These are phyloP conservation scores for Mayamaea pseudoterrestris DNA, from an alignment of 108 stramenopile species.

Conservation along the genomic window DNA sequence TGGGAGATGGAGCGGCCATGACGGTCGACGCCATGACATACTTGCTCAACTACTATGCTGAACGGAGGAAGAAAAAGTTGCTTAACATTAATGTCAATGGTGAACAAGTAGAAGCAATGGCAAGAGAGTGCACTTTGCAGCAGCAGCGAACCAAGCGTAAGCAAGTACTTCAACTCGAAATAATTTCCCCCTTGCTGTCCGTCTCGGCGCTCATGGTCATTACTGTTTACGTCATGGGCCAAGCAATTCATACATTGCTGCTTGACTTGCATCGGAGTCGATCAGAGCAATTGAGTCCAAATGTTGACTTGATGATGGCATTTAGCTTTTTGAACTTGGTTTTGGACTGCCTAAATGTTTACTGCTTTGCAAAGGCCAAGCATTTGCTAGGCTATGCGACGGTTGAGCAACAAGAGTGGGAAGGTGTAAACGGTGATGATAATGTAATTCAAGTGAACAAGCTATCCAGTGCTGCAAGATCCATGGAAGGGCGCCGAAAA, in stretches of 20 bases:
- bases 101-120: conserved; percentile 1
- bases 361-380: conserved; percentile 39
- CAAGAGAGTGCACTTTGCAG: conserved; percentile 7
- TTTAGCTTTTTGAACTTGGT: conserved; percentile 54
- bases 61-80: conserved; percentile 17
- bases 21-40: conserved; percentile 28
- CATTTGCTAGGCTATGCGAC: neutral
- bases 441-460: too few species aligned
- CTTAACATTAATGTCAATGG: neutral
- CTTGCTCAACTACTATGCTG: conserved; percentile 21
- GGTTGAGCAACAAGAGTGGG: neutral
- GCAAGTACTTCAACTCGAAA: conserved; percentile 39
- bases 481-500: neutral
- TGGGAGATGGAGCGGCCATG: conserved; percentile 30
- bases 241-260: conserved; percentile 17
- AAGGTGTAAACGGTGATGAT: neutral
- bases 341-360: conserved; percentile 65
- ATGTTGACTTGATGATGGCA: conserved; percentile 48
- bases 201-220: conserved; percentile 46
- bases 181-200: conserved; percentile 61
- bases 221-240: conserved; percentile 19
- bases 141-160: conserved; percentile 5
- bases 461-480: neutral
- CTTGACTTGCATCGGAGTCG: conserved; percentile 1
- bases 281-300: conserved; percentile 16